Conservation (phyloP, 176 grass and related monocot genomes). For the Rhipidocladum racemiflorum region DNA sequence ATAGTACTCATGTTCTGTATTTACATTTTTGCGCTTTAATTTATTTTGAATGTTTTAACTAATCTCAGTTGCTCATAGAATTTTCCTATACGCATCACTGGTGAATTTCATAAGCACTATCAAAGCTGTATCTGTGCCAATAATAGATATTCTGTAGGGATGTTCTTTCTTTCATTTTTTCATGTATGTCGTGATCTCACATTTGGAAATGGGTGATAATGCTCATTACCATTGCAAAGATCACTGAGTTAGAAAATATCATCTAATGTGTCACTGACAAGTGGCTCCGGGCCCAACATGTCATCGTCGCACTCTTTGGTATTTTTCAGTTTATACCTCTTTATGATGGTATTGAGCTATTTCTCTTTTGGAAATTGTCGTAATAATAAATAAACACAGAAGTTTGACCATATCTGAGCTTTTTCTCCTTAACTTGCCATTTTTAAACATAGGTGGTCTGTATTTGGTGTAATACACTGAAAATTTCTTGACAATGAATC, state of each 20-base stretch:
- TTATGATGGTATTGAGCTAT: not conserved
- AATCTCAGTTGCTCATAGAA: not conserved
- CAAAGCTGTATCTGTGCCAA: not conserved
- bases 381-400: not conserved
- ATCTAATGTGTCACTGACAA: not conserved
- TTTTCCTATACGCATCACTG: not conserved
- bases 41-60: not conserved
- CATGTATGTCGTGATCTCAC: not conserved
- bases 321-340: not conserved
- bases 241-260: not conserved
- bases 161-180: not conserved
- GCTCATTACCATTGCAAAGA: not conserved
- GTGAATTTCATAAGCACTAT: not conserved
- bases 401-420: not conserved
- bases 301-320: not conserved
- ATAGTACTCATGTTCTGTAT: not conserved
- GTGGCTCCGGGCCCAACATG: not conserved
- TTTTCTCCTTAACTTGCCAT: not conserved
- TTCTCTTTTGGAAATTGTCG: not conserved
- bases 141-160: not conserved
- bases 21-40: not conserved
- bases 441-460: not conserved
- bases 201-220: not conserved
- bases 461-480: not conserved
- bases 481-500: not conserved